Percentiles rank a stretch among this genome's conserved stretches.
phyloP scores from a whole-genome alignment of 306 rosid species.

The Spatholobus suberectus region DNA sequence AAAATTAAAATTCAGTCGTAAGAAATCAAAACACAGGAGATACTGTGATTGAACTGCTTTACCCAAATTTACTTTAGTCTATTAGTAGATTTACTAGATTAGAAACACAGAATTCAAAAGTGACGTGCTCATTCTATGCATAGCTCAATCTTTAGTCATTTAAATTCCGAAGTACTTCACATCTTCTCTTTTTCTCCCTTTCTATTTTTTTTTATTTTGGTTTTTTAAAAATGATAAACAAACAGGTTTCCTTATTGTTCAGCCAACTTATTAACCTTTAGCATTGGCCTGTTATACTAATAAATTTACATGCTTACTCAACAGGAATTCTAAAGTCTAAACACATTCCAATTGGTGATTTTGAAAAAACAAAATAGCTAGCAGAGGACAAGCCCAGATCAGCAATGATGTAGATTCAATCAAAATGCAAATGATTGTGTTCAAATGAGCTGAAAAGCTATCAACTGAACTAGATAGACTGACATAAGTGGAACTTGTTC shows the following conservation, averaged over 20 bases:
- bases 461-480: conserved; percentile 19
- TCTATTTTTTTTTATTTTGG: background rate
- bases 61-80: background rate
- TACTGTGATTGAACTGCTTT: background rate
- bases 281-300: background rate
- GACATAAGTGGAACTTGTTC: conserved; percentile 11
- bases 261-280: background rate
- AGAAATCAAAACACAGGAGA: background rate
- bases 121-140: background rate
- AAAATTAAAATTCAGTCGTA: background rate
- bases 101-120: background rate
- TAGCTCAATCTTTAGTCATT: background rate
- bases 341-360: background rate
- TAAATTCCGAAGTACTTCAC: background rate
- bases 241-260: background rate
- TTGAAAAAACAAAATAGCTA: background rate
- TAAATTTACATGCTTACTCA: background rate
- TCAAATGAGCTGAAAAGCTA: conserved; percentile 14
- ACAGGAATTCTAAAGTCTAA: conserved; percentile 21
- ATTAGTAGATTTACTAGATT: background rate
- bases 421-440: conserved; percentile 5
- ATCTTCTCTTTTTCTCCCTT: background rate
- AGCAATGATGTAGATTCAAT: background rate
- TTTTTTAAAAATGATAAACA: background rate
- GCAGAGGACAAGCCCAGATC: background rate